These are phyloP conservation scores for Umbelopsis sp. DNA, from an alignment of 371 early-diverging fungal genomes.

Conservation along the genomic window DNA sequence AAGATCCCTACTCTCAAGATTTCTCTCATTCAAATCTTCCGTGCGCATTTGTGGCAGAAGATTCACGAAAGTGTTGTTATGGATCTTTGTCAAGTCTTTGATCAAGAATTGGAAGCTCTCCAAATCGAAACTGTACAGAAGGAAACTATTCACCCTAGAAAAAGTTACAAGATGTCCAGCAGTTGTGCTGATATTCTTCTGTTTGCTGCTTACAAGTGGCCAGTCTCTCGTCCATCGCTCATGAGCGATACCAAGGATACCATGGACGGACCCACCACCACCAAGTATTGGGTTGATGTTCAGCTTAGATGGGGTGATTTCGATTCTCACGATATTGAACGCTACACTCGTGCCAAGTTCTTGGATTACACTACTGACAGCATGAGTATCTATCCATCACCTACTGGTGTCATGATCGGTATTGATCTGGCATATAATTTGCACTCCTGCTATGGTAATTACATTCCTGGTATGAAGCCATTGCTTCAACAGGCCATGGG, in stretches of 20 bases:
- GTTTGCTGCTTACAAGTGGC: conserved; percentile 98
- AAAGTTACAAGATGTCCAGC: conserved; percentile 98
- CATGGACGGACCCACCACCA: conserved; percentile 95
- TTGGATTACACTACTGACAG: conserved; percentile 97
- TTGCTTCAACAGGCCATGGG: conserved; percentile 95
- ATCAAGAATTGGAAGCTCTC: conserved; percentile 96
- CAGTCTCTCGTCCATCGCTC: conserved; percentile 92
- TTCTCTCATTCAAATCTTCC: conserved; percentile 98
- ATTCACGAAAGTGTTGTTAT: conserved; percentile 97
- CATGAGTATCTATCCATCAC: conserved; percentile 98
- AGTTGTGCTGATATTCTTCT: conserved; percentile 91
- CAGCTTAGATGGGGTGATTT: conserved; percentile 99
- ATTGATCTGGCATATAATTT: conserved; percentile 97
- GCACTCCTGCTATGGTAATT: conserved; percentile 92
- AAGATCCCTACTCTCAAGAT: conserved; percentile 99
- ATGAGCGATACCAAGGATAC: conserved; percentile 89
- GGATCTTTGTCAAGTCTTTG: conserved; percentile 95
- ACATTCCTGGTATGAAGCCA: conserved; percentile 99
- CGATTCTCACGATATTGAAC: conserved; percentile 97
- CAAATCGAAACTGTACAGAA: conserved; percentile 99
- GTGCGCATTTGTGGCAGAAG: conserved; percentile 99
- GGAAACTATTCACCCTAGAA: conserved; percentile 98
- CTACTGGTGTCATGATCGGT: conserved; percentile 96
- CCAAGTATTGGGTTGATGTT: conserved; percentile 98
- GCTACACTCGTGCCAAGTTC: conserved; percentile 98